Base-by-base conservation (phyloP, 192 early-diverging fungal genomes). In the Paraglomus brasilianum region DNA sequence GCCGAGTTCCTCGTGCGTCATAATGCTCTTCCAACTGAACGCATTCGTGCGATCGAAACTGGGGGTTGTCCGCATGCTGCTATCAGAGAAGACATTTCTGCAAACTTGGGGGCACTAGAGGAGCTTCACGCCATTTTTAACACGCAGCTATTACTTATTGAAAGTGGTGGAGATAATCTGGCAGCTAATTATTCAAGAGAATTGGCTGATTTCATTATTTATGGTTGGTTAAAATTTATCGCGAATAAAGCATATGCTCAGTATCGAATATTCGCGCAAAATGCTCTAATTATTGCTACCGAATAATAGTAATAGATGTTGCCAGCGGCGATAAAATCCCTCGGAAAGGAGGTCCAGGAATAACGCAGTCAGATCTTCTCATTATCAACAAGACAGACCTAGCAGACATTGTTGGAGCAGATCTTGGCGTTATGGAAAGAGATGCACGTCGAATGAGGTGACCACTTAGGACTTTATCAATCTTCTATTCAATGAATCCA, bases 301-400 rank as follows among this genome's bases (percentile, higher is more conserved):
- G 15, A 57, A 11, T 22, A 15, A 17, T 68, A 80, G 95, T 98
- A 19, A 98, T 98, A 75, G 96, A 98, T 74, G 95, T 96, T 40
- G 92, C 93, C 43, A 95, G 96, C 69, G 96, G 96, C 53, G 95
- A 96, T 75, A 98, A 98, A 77, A 88, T 98, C 47, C 96, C 96
- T 49, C 86, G 96, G 43, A 98, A 98, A 82, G 96, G 96, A 57
- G 96, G 96, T 7, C 94, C 94, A n/a, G 96, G 96, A 65, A 98
- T 96, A 66, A 96, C 94, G 6, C 92, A 96, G 76, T 93, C 91
- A 66, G 96, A 98, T 71, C 82, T 98, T 44, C 82, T 98, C 39
- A 84, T 98, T 40, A 89, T 98, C 75, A 98, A 98, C 81, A 98
- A 98, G 87, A 96, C 94, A 5, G 96, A 98, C 75, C 75, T 98